Percentiles rank a stretch among this genome's conserved stretches.
phyloP scores from a whole-genome alignment of 1,284 basidiomycete species.

The Dichomitus squalens region DNA sequence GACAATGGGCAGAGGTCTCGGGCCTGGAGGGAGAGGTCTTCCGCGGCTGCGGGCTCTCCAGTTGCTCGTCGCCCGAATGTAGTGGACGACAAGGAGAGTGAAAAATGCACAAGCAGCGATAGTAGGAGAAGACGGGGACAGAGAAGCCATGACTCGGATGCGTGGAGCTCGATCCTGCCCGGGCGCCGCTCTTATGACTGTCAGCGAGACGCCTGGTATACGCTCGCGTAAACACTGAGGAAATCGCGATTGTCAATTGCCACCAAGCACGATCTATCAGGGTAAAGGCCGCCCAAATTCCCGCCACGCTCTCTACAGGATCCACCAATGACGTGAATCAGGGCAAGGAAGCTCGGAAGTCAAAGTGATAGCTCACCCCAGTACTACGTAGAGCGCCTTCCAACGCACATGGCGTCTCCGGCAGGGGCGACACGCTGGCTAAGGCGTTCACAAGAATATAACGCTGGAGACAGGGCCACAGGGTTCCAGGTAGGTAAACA shows the following conservation, averaged over 20 bases:
- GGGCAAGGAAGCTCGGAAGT: not conserved
- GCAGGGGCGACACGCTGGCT: not conserved
- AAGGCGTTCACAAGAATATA: not conserved
- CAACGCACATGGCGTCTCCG: not conserved
- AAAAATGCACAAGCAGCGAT: not conserved
- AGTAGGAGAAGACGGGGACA: not conserved
- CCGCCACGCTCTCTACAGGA: not conserved
- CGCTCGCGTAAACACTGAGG: not conserved
- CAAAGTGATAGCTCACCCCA: slow-evolving; percentile 1
- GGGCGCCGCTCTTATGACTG: slow-evolving; percentile 1
- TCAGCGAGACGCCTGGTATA: slow-evolving; percentile 4
- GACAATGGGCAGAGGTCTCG: slow-evolving; percentile 9
- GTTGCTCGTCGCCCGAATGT: not conserved
- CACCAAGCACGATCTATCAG: not conserved
- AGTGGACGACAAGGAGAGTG: not conserved
- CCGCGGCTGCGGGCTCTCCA: slow-evolving; percentile 18
- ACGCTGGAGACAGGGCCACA: not conserved
- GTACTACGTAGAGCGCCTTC: no score
- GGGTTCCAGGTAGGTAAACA: not conserved
- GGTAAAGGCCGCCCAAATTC: not conserved
- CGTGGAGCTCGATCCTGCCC: not conserved
- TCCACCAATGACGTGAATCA: not conserved
- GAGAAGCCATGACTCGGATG: not conserved
- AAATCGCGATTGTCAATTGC: not conserved
- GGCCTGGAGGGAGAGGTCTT: slow-evolving; percentile 18